Base-by-base conservation (phyloP, 2,329 filamentous ascomycete species). In the Aspergillus aculeatus region DNA sequence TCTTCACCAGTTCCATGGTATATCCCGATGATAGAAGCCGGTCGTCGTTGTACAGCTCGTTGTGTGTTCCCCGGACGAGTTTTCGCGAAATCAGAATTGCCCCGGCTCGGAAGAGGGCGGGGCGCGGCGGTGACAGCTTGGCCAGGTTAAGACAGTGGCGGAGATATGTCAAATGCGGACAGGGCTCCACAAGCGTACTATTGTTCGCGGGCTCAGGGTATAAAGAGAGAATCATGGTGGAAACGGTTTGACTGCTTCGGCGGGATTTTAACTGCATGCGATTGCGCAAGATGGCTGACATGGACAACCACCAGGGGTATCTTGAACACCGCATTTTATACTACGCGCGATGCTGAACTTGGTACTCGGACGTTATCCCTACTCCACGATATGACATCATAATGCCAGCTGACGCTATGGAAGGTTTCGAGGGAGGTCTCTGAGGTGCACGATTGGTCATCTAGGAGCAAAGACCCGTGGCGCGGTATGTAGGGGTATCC, bases 31-130 rank as follows among this genome's bases (percentile, higher is more conserved):
- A 85, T 29, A 96, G 81, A 60, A 96, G 80, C 29, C 77, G 73
- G 67, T 86, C 75, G 24, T 74, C 67, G 24, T 44, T 44, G 38
- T 63, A 48, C 14, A 61, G 66, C 54, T 59, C 62, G 54, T 64
- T 53, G 50, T 74, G 66, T 50, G 64, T 59, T 47, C 72, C 66
- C 38, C 38, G 38, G 5, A 44, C 38, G 38, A 44, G 38, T 62
- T 69, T 68, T 54, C 72, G 70, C 56, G 71, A 73, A 58, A 95
- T 83, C 41, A 98, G 82, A n/a, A 96, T 76, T 19, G 95, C 94
- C 41, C 95, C 95, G 23, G 98, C 93, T 60, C 94, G 87, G 80
- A 92, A 99, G 75, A 98, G 98, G 54, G 91, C 92, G 2, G 93
- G 89, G 69, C 89, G 92, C 29, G 91, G 91, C 2, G 91, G 90